Conservation (phyloP, 2,329 filamentous ascomycete genomes). For the Capronia coronata region DNA sequence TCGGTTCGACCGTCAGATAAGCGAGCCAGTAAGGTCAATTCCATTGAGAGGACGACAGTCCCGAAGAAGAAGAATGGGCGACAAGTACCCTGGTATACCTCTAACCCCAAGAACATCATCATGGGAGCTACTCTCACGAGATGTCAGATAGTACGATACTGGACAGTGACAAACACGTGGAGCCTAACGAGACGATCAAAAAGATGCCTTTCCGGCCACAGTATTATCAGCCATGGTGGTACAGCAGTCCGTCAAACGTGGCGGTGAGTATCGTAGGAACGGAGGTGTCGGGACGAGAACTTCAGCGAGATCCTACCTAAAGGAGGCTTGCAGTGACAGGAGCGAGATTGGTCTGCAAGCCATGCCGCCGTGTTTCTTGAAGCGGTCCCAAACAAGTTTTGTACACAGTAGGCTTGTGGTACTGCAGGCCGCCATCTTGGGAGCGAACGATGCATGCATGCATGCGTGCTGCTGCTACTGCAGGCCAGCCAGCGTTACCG, state of each 20-base stretch:
- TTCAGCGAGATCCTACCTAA: neutral
- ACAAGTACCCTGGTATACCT: too few species aligned
- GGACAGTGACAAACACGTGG: neutral
- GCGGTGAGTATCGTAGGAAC: neutral
- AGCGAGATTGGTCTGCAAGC: neutral
- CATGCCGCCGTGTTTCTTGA: slow-evolving; percentile 1
- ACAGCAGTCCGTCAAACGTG: neutral
- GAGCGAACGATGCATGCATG: slow-evolving; percentile 1
- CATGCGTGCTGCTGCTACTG: neutral
- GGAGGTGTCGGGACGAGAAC: neutral
- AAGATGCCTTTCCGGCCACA: neutral
- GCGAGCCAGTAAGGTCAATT: neutral
- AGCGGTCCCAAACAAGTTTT: slow-evolving; percentile 1
- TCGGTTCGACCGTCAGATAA: neutral
- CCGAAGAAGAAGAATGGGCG: neutral
- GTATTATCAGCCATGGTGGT: neutral
- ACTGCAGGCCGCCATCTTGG: slow-evolving; percentile 8
- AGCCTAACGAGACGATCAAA: neutral
- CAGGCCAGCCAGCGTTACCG: neutral
- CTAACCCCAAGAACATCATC: too few species aligned
- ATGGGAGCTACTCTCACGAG: too few species aligned
- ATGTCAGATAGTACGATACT: too few species aligned
- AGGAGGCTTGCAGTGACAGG: too few species aligned
- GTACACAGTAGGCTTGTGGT: slow-evolving; percentile 1
- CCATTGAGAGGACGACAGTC: neutral